phyloP scores from a whole-genome alignment of 2,329 filamentous ascomycete species.

The Grosmannia clavigera region DNA sequence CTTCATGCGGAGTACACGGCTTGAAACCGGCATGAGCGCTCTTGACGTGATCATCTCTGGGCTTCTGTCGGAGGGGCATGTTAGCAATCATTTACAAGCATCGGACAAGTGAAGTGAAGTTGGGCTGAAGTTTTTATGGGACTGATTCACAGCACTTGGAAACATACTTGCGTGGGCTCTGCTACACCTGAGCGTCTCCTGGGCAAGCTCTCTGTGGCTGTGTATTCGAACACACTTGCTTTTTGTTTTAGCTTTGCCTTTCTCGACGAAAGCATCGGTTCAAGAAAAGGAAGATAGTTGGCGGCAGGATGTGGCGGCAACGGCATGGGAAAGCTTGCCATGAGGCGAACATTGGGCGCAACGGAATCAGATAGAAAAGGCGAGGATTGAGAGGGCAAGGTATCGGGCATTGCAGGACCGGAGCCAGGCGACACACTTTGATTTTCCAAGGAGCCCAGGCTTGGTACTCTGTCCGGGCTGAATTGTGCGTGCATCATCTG shows the following conservation, averaged over 20 bases:
- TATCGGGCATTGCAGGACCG: neutral
- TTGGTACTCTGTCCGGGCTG: neutral
- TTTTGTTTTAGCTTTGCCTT: neutral
- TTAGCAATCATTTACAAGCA: neutral
- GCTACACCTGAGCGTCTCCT: neutral
- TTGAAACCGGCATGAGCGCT: neutral
- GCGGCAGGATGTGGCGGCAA: neutral
- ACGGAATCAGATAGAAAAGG: neutral
- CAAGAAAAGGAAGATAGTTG: constrained; percentile 1
- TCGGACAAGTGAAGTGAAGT: neutral
- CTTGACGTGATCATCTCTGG: neutral
- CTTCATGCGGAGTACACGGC: neutral
- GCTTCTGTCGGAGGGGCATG: neutral
- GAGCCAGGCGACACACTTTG: neutral
- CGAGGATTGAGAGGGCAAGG: neutral
- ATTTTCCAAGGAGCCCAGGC: neutral
- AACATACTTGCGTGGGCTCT: neutral
- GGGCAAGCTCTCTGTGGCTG: neutral
- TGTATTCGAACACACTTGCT: neutral
- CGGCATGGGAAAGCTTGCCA: neutral
- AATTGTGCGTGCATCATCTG: neutral
- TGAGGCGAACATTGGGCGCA: neutral
- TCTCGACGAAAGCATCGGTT: neutral
- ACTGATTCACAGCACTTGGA: neutral
- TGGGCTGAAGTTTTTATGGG: neutral